A percentile compares a stretch with the other conserved stretches of the same genome.
Evolutionary conservation across 306 rosid species (phyloP).

Genomic region (Fagus sylvatica): DNA sequence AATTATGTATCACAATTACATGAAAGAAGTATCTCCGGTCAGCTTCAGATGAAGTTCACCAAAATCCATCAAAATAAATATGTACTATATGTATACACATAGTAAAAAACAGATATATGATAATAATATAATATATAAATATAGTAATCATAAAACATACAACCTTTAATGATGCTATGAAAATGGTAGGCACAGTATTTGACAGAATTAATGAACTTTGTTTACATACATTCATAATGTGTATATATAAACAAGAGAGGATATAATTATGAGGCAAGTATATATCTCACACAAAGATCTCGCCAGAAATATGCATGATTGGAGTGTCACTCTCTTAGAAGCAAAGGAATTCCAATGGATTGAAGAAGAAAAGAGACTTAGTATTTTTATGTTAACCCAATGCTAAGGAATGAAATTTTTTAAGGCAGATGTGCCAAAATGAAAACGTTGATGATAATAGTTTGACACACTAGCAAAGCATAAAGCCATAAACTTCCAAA

Average conservation of each 20-base stretch:
- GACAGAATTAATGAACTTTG: too few relatives aligned
- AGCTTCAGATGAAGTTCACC: background rate
- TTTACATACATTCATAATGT: too few relatives aligned
- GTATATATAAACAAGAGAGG: too few relatives aligned
- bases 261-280: too few relatives aligned
- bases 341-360: background rate
- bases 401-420: background rate
- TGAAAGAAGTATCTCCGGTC: too few relatives aligned
- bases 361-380: background rate
- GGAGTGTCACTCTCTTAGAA: background rate
- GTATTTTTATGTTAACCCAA: background rate
- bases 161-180: background rate
- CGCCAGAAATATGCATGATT: too few relatives aligned
- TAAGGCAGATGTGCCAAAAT: background rate
- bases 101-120: background rate
- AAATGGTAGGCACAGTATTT: too few relatives aligned
- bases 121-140: background rate
- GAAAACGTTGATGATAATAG: background rate
- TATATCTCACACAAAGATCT: too few relatives aligned
- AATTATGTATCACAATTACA: too few relatives aligned
- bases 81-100: background rate
- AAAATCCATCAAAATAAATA: background rate
- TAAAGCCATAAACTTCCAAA: background rate
- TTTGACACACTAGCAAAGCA: conserved; percentile 2
- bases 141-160: background rate